phyloP scores from a whole-genome alignment of 2,329 filamentous ascomycete species.

The Penicillium sp. region DNA sequence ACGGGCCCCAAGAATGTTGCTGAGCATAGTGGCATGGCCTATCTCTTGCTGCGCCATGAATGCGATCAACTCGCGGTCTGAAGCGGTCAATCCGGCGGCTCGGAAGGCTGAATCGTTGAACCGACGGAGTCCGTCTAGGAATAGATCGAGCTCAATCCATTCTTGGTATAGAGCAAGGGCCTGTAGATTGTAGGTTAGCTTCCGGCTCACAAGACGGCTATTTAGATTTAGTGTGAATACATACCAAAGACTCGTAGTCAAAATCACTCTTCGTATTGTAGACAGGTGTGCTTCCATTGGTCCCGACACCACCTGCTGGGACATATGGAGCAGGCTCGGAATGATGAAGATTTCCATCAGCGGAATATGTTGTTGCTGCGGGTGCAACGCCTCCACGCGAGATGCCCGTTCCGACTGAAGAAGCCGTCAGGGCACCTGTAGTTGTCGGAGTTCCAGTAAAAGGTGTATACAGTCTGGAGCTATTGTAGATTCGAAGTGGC shows the following conservation, averaged over 20 bases:
- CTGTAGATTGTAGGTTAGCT: conserved; percentile 20
- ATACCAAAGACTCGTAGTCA: conserved; percentile 71
- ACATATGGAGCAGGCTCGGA: conserved; percentile 69
- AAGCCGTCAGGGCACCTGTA: conserved; percentile 63
- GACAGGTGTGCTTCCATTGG: conserved; percentile 72
- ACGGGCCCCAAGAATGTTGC: conserved; percentile 71
- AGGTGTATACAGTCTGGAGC: conserved; percentile 65
- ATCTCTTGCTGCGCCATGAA: conserved; percentile 77
- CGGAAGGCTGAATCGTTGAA: conserved; percentile 71
- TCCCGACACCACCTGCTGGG: conserved; percentile 71
- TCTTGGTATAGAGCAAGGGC: conserved; percentile 75
- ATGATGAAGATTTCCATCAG: conserved; percentile 67
- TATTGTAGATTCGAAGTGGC: conserved; percentile 50
- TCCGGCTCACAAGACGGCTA: too few relatives aligned
- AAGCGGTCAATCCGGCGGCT: conserved; percentile 64
- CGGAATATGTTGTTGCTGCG: conserved; percentile 68
- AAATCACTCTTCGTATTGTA: conserved; percentile 80
- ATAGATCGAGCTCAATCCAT: conserved; percentile 81
- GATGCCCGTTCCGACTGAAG: conserved; percentile 56
- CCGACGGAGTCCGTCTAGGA: conserved; percentile 70
- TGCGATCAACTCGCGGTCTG: conserved; percentile 69
- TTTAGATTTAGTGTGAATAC: conserved; percentile 5
- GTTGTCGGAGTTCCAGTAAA: conserved; percentile 67
- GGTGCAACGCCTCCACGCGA: conserved; percentile 57
- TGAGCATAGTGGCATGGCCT: conserved; percentile 73